These are phyloP conservation scores for Astrocystis sublimbata DNA, from an alignment of 495 filamentous ascomycete genomes.

Conservation along the genomic window DNA sequence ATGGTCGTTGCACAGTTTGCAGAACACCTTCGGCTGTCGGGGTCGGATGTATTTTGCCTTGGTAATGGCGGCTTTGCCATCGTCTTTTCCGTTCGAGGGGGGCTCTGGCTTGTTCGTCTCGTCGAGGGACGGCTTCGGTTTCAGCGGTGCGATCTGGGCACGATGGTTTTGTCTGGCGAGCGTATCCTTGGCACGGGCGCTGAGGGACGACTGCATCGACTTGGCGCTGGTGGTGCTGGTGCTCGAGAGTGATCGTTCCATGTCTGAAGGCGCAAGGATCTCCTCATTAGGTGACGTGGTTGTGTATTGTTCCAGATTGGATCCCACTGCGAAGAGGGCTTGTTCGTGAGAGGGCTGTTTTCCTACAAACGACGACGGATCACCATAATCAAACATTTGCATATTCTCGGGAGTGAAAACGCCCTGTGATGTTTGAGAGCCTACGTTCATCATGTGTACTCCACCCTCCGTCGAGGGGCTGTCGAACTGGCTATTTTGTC, in stretches of 20 bases:
- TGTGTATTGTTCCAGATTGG: conserved; percentile 36
- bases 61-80: conserved; percentile 58
- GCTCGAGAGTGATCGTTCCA: conserved; percentile 48
- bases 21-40: conserved; percentile 73
- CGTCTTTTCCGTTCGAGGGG: conserved; percentile 32
- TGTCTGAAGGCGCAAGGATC: conserved; percentile 30
- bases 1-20: conserved; percentile 70
- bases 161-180: conserved; percentile 37
- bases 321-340: conserved; percentile 37
- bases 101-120: conserved; percentile 27
- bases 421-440: conserved; percentile 41
- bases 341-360: conserved; percentile 36
- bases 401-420: conserved; percentile 26
- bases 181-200: conserved; percentile 46
- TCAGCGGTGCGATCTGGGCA: conserved; percentile 33
- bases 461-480: conserved; percentile 36
- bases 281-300: conserved; percentile 33
- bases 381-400: conserved; percentile 30
- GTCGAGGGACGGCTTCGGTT: conserved; percentile 41
- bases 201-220: conserved; percentile 38
- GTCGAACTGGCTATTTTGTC: conserved; percentile 47
- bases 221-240: conserved; percentile 44
- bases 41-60: conserved; percentile 73
- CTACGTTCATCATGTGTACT: conserved; percentile 45
- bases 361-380: conserved; percentile 28